Evolutionary conservation across 2,329 filamentous ascomycete species (phyloP), one percentile per base, ranked within the genome.

Genomic region (Arthrobotrys pseudoclavata): DNA sequence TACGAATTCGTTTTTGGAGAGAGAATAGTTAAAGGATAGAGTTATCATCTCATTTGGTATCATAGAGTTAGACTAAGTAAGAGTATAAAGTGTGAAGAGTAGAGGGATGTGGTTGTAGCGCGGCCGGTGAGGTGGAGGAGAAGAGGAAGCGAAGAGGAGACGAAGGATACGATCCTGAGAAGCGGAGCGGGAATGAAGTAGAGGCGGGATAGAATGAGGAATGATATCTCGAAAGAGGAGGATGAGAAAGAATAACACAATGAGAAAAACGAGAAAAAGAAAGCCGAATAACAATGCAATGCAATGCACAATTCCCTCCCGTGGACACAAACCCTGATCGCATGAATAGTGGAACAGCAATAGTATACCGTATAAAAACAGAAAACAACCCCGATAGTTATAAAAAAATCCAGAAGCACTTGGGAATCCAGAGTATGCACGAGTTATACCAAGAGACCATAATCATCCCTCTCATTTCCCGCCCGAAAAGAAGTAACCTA

Each of bases 1-100:
- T n/a, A n/a, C n/a, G n/a, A n/a, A n/a, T 29, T 29, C 7, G 29
- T 29, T 34, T 34, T 34, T n/a, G 37, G 7, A 12, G 37, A 42
- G 37, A 42, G 5, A n/a, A 12, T 34, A n/a, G n/a, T 34, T 3
- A 40, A 40, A 40, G 15, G 53, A 57, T 22, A 34, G 31, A 57
- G 53, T 57, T 57, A 40, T 57, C 31, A 40, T 57, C 40, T 40
- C 31, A 57, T 60, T 60, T 70, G 67, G 67, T 70, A 63, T 70
- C 67, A 52, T 34, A 24, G 24, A 40, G 55, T 42, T 20, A 60
- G 18, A 37, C 15, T 20, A 61, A 62, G 37, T 3, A 55, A 18
- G 15, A 31, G 26, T 34, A 34, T 34, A 34, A 29, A 29, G 7
- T 34, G 7, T 34, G 31, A 34, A 9, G 31, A 10, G 4, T 5